Percentiles rank a stretch among this genome's conserved stretches.
Conservation (phyloP, 768 basidiomycete genomes). For the Sistotremastrum niveocremeum region DNA sequence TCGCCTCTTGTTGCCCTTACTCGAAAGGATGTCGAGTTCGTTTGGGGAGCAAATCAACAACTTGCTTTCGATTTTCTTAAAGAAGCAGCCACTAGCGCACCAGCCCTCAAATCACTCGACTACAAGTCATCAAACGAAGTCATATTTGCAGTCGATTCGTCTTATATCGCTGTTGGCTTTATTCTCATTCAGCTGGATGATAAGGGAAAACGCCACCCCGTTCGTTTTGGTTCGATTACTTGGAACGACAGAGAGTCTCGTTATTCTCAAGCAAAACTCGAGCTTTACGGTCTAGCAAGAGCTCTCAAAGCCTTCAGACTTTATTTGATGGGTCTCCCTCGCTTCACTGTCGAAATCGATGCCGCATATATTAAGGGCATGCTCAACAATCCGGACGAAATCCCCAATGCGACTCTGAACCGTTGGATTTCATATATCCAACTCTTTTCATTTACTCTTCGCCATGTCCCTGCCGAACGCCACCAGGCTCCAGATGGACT, state of each 20-base stretch:
- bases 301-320: slow-evolving; percentile 1
- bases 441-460: slow-evolving; percentile 19
- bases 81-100: slow-evolving; percentile 3
- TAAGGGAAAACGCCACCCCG: slow-evolving; percentile 11
- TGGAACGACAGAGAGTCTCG: slow-evolving; percentile 17
- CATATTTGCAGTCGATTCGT: slow-evolving; percentile 15
- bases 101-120: slow-evolving; percentile 11
- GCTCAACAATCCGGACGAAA: slow-evolving; percentile 17
- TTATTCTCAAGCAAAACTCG: slow-evolving; percentile 15
- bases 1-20: slow-evolving; percentile 9
- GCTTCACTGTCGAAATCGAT: slow-evolving; percentile 25
- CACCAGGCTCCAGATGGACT: slow-evolving; percentile 26
- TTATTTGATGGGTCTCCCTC: slow-evolving; percentile 16
- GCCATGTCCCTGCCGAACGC: slow-evolving; percentile 16
- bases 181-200: slow-evolving; percentile 15
- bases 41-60: slow-evolving; percentile 6
- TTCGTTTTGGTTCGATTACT: slow-evolving; percentile 25
- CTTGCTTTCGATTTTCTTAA: slow-evolving; percentile 10
- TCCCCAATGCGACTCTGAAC: slow-evolving; percentile 20
- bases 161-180: slow-evolving; percentile 12
- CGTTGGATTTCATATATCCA: slow-evolving; percentile 16
- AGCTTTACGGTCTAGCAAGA: slow-evolving; percentile 13
- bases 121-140: slow-evolving; percentile 8
- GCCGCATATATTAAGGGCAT: slow-evolving; percentile 26
- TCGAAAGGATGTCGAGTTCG: slow-evolving; percentile 10